Conservation (phyloP, 83 land plant species). For the Picea abies region DNA sequence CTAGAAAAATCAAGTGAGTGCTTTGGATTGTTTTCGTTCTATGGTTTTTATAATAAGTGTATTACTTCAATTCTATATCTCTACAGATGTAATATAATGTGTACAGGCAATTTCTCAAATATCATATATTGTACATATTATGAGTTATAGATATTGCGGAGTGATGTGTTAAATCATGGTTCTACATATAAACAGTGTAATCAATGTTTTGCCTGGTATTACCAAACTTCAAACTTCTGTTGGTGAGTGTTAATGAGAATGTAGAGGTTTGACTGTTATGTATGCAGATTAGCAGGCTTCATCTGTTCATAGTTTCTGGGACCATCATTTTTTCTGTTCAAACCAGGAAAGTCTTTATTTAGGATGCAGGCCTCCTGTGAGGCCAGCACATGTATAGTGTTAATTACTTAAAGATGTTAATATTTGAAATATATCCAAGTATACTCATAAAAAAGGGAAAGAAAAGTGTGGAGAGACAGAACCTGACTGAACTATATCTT, state of each 20-base stretch:
- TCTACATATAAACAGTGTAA: not conserved
- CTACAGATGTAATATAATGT: not conserved
- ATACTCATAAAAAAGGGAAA: too few relatives aligned
- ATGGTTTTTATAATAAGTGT: not conserved
- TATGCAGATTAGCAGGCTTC: not conserved
- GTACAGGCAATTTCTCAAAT: too few relatives aligned
- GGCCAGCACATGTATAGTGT: not conserved
- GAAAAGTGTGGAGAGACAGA: too few relatives aligned
- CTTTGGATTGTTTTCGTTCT: not conserved
- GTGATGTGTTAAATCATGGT: not conserved
- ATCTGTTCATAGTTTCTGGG: not conserved
- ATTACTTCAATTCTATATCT: not conserved
- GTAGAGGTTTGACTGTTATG: not conserved
- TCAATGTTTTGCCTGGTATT: not conserved
- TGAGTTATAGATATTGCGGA: not conserved
- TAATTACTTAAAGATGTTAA: not conserved
- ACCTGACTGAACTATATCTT: too few relatives aligned
- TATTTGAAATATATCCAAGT: not conserved
- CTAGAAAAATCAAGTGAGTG: conserved; percentile 46
- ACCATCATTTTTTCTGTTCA: not conserved
- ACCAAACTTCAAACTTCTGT: not conserved
- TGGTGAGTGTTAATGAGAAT: not conserved
- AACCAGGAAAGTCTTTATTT: not conserved
- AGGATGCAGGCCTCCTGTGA: not conserved
- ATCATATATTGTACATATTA: not conserved